phyloP scores from a whole-genome alignment of 768 basidiomycete species.

The Leccinum fibrillosum region DNA sequence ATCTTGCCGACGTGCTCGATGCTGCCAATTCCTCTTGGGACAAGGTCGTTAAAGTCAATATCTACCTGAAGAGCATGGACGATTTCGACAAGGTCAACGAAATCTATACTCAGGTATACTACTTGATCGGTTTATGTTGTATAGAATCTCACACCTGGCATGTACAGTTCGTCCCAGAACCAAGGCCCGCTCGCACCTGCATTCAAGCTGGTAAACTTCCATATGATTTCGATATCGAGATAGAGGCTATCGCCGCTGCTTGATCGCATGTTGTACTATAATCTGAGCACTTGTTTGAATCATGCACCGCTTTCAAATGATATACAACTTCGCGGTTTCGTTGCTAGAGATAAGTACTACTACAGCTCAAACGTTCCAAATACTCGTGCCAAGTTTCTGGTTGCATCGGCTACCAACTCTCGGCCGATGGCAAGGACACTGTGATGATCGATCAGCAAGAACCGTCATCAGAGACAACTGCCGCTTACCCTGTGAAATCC shows the following conservation, averaged over 20 bases:
- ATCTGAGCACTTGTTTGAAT: neutral
- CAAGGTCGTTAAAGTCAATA: conserved; percentile 54
- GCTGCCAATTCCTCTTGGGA: conserved; percentile 60
- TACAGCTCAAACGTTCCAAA: conserved; percentile 21
- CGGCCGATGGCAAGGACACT: conserved; percentile 38
- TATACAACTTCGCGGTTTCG: neutral
- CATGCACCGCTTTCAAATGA: neutral
- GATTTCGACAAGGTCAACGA: conserved; percentile 57
- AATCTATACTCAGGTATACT: conserved; percentile 48
- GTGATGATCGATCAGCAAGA: conserved; percentile 13
- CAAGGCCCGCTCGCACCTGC: conserved; percentile 72
- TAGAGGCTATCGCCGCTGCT: conserved; percentile 60
- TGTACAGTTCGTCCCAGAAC: conserved; percentile 43
- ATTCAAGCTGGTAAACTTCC: conserved; percentile 73
- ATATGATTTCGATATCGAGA: conserved; percentile 68
- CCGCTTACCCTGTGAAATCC: conserved; percentile 21
- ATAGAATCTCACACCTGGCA: neutral
- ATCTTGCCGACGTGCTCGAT: conserved; percentile 50
- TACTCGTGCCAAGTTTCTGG: conserved; percentile 29
- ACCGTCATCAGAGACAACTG: neutral
- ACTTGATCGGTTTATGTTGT: neutral
- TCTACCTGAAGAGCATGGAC: conserved; percentile 61
- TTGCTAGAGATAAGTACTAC: neutral
- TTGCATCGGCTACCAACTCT: conserved; percentile 38
- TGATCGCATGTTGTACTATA: conserved; percentile 2